Conservation (phyloP, 345 rosid genomes). For the Hibiscus tridactylites region DNA sequence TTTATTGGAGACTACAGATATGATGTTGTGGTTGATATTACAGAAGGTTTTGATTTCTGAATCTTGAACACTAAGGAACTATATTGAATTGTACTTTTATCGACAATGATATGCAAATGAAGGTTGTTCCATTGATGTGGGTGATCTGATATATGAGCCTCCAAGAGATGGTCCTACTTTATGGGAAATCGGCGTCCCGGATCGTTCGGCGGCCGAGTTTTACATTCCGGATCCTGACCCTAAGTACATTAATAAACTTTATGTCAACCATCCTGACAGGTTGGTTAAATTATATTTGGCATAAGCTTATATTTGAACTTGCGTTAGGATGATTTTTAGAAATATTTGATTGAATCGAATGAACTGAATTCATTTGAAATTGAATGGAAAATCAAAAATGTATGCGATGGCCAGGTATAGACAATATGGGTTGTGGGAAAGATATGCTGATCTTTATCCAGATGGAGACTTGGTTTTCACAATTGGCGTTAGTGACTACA, state of each 20-base stretch:
- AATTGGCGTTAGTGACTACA: constrained; percentile 41
- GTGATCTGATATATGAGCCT: constrained; percentile 48
- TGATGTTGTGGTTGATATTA: constrained; percentile 27
- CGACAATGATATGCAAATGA: not conserved
- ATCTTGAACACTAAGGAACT: not conserved
- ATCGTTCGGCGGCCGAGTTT: constrained; percentile 56
- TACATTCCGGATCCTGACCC: constrained; percentile 55
- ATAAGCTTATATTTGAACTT: not conserved
- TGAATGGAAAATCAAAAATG: not conserved
- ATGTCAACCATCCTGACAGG: constrained; percentile 62
- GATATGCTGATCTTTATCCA: constrained; percentile 70
- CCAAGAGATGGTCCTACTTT: constrained; percentile 60
- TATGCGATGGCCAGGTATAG: constrained; percentile 42
- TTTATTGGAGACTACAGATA: constrained; percentile 76
- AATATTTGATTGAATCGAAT: not conserved
- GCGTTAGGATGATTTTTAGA: not conserved
- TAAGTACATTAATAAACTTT: constrained; percentile 41
- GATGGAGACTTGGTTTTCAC: constrained; percentile 55
- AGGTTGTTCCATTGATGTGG: constrained; percentile 38
- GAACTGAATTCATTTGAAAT: not conserved
- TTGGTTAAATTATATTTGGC: constrained; percentile 11
- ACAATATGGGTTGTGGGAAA: constrained; percentile 88
- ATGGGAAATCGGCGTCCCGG: constrained; percentile 70
- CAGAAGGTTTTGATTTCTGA: constrained; percentile 39
- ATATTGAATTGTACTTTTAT: not conserved